Conservation (phyloP, 2,329 filamentous ascomycete species). For the Ascochyta lentis region DNA sequence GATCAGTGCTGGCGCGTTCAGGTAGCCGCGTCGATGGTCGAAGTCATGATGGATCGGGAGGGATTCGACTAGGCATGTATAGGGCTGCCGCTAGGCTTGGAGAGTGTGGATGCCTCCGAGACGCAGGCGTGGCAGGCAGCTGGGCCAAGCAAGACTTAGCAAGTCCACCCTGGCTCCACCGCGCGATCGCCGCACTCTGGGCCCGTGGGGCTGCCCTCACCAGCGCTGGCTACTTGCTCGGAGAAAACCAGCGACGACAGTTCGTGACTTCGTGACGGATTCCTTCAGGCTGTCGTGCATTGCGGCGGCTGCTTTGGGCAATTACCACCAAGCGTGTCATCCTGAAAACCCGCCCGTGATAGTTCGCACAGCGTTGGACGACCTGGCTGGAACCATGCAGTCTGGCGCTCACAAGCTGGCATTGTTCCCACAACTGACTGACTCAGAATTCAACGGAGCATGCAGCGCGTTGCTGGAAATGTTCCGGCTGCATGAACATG, state of each 20-base stretch:
- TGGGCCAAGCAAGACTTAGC: slow-evolving; percentile 15
- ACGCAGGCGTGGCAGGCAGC: slow-evolving; percentile 26
- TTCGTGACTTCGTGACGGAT: too few species aligned
- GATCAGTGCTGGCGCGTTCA: slow-evolving; percentile 33
- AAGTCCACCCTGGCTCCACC: slow-evolving; percentile 2
- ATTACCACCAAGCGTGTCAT: neutral
- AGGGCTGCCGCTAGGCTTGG: slow-evolving; percentile 27
- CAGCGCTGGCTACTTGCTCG: neutral
- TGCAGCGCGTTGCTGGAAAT: slow-evolving; percentile 26
- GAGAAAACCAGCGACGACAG: neutral
- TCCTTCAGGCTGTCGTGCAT: neutral
- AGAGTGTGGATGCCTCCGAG: slow-evolving; percentile 25
- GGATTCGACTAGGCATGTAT: slow-evolving; percentile 17
- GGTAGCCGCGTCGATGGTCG: slow-evolving; percentile 21
- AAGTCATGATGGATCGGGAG: slow-evolving; percentile 28
- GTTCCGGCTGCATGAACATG: slow-evolving; percentile 21
- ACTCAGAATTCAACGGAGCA: slow-evolving; percentile 38
- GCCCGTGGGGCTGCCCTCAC: neutral
- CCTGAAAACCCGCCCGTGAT: neutral
- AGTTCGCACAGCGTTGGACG: neutral
- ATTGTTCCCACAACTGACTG: slow-evolving; percentile 39
- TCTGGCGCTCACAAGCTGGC: slow-evolving; percentile 15
- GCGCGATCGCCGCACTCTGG: slow-evolving; percentile 10
- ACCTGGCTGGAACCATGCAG: neutral
- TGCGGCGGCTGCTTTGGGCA: neutral